Percentiles rank a stretch among this genome's conserved stretches.
Conservation (phyloP, 495 filamentous ascomycete genomes). For the Xylaria curta region DNA sequence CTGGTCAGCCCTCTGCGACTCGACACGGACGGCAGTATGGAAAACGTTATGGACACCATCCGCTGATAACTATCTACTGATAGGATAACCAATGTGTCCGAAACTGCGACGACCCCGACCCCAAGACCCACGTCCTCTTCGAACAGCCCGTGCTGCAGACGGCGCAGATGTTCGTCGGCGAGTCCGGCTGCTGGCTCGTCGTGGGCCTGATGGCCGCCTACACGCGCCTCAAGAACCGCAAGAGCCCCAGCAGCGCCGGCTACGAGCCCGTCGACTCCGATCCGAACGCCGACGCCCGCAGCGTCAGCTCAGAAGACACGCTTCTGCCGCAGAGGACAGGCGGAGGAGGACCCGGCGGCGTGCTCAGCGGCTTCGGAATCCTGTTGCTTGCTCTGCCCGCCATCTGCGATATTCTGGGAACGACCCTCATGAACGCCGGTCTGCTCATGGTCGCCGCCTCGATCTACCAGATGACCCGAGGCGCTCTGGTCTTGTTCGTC, state of each 20-base stretch:
- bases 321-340: conserved; percentile 48
- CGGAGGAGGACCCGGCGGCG: conserved; percentile 49
- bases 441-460: conserved; percentile 91
- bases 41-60: not conserved
- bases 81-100: conserved; percentile 96
- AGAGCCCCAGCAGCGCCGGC: conserved; percentile 54
- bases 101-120: conserved; percentile 80
- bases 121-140: conserved; percentile 71
- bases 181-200: conserved; percentile 91
- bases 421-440: conserved; percentile 96
- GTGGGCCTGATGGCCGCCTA: conserved; percentile 71
- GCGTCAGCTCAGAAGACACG: conserved; percentile 46
- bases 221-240: conserved; percentile 57
- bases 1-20: not conserved
- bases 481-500: conserved; percentile 92
- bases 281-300: conserved; percentile 52
- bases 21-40: conserved; percentile 1
- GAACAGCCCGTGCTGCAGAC: conserved; percentile 98
- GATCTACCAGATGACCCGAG: conserved; percentile 98
- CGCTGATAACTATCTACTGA: conserved; percentile 12
- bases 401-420: conserved; percentile 91
- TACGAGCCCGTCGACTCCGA: conserved; percentile 67
- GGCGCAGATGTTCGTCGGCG: conserved; percentile 91
- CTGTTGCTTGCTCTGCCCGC: conserved; percentile 83
- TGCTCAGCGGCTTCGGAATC: conserved; percentile 75